Base-by-base conservation (phyloP, 805 yeast species). In the Cyberlindnera xishuangbannaensis region DNA sequence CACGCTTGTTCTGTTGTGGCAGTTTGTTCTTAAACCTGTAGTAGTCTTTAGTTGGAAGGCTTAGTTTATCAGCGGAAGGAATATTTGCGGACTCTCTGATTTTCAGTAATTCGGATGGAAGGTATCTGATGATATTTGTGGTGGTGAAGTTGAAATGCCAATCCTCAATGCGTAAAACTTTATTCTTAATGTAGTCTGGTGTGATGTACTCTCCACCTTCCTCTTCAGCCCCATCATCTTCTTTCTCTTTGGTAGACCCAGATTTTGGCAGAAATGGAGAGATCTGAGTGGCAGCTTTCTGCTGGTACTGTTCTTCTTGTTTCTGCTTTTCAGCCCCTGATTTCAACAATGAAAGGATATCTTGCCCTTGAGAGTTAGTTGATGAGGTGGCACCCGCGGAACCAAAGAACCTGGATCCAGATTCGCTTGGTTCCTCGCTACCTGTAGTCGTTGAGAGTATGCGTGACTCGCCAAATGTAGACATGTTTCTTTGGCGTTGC, bases 251-350 rank as follows among this genome's bases (percentile, higher is more conserved):
- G 24, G 22, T 34, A 18, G 34, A 14, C 28, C 34, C 36, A 10
- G 36, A 25, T 12, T 25, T 21, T 6, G 20, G 12, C 13, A 25
- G 27, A 8, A 32, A 22, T 27, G 20, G 22, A n/a, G 27, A 6
- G 27, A 19, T 30, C 18, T 30, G 25, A 4, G 18, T 28, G 15
- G 29, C 16, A 13, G 35, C n/a, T 5, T 17, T 25, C 27, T 27
- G 32, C n/a, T 33, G 36, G 11, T 34, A 37, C 15, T 41, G 27
- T 34, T 45, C 53, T 28, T 50, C 50, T 19, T 42, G 40, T 24
- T 45, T 47, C 32, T 50, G 45, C 27, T 47, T 45, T 30, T 22
- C 34, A 30, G 49, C 54, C 12, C 54, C 55, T 15, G 49, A 47
- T 22, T 38, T 45, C 19, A 51, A 33, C 20, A 51, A 41, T 32